These are phyloP conservation scores for Ceratobasidium sp. DNA, from an alignment of 1,284 basidiomycete genomes.

Conservation along the genomic window DNA sequence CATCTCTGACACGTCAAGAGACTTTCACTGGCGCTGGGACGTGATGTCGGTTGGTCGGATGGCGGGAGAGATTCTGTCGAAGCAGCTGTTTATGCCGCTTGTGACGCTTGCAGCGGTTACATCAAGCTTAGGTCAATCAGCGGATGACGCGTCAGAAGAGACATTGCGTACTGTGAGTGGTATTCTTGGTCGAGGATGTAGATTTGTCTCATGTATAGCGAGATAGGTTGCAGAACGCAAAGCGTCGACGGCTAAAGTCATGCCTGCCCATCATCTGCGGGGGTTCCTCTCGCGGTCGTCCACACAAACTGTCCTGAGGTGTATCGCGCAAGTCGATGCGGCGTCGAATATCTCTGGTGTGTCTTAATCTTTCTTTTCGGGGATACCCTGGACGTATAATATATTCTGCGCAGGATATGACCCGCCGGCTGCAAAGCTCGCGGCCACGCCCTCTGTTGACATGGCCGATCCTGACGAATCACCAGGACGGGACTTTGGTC, in stretches of 20 bases:
- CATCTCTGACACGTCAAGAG: conserved; percentile 19
- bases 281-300: conserved; percentile 32
- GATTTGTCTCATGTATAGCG: background rate
- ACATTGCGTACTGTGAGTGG: conserved; percentile 26
- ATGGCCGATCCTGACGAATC: conserved; percentile 29
- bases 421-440: background rate
- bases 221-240: conserved; percentile 30
- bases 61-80: conserved; percentile 19
- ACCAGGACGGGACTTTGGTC: background rate
- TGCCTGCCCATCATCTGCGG: conserved; percentile 36
- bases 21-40: conserved; percentile 45
- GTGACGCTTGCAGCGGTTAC: conserved; percentile 33
- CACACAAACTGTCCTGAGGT: conserved; percentile 19
- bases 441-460: conserved; percentile 13
- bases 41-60: conserved; percentile 34
- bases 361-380: background rate
- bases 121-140: conserved; percentile 7
- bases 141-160: conserved; percentile 28
- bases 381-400: background rate
- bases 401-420: background rate
- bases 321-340: conserved; percentile 36
- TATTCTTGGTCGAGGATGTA: background rate
- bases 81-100: conserved; percentile 37
- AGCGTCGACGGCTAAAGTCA: conserved; percentile 36
- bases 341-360: conserved; percentile 24